Percentiles rank a stretch among this genome's conserved stretches.
phyloP scores from a whole-genome alignment of 2,329 filamentous ascomycete genomes.

The Colletotrichum agaves region DNA sequence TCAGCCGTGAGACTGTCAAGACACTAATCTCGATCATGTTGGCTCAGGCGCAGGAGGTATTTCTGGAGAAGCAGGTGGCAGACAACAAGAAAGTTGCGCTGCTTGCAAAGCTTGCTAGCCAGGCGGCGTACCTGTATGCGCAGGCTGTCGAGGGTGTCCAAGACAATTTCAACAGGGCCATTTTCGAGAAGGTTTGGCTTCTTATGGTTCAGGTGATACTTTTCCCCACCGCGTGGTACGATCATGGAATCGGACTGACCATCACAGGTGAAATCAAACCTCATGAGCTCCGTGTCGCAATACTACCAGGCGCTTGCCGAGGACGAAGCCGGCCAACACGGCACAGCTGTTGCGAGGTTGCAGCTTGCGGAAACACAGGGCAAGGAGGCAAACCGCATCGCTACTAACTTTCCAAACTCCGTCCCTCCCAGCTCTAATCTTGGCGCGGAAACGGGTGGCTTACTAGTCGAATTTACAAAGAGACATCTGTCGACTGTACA shows the following conservation, averaged over 20 bases:
- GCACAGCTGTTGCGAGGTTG: slow-evolving; percentile 83
- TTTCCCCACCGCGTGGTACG: not conserved
- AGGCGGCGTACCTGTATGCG: slow-evolving; percentile 86
- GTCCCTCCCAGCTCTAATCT: slow-evolving; percentile 86
- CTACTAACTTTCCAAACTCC: slow-evolving; percentile 82
- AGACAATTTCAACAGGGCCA: slow-evolving; percentile 88
- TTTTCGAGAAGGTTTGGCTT: slow-evolving; percentile 96
- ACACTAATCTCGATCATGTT: slow-evolving; percentile 92
- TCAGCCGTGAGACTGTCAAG: slow-evolving; percentile 96
- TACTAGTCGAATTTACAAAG: slow-evolving; percentile 84
- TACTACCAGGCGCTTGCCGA: slow-evolving; percentile 95
- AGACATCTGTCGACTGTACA: slow-evolving; percentile 84
- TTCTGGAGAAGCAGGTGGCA: slow-evolving; percentile 93
- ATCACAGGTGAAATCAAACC: slow-evolving; percentile 76
- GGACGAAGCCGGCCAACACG: slow-evolving; percentile 88
- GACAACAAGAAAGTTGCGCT: slow-evolving; percentile 94
- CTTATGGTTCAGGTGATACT: slow-evolving; percentile 78
- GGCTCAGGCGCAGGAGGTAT: slow-evolving; percentile 96
- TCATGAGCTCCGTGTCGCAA: slow-evolving; percentile 87
- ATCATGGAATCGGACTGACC: slow-evolving; percentile 30
- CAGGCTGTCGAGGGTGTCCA: slow-evolving; percentile 92
- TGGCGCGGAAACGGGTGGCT: slow-evolving; percentile 78
- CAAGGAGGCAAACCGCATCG: slow-evolving; percentile 80
- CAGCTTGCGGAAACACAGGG: slow-evolving; percentile 82
- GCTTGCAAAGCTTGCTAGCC: slow-evolving; percentile 91